phyloP scores from a whole-genome alignment of 768 basidiomycete species.

The Pholiota microspora region DNA sequence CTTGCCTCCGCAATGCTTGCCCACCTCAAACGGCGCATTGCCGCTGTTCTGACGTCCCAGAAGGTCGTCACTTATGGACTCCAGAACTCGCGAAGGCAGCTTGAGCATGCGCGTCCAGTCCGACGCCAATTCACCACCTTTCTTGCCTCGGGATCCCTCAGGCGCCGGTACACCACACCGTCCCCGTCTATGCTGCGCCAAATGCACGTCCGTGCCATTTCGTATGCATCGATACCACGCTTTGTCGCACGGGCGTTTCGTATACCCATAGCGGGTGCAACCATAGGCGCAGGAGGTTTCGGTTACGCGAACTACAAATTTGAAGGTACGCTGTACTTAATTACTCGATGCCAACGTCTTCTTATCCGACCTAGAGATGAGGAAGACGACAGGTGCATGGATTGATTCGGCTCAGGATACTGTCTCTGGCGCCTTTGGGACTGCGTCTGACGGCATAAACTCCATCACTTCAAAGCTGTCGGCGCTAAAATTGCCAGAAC shows the following conservation, averaged over 20 bases:
- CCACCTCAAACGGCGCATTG: constrained; percentile 37
- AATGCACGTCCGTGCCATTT: constrained; percentile 72
- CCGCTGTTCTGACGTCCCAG: constrained; percentile 28
- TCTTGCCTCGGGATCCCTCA: constrained; percentile 50
- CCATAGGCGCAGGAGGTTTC: constrained; percentile 86
- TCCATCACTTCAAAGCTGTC: constrained; percentile 58
- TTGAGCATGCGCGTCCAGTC: constrained; percentile 35
- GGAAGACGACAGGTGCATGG: constrained; percentile 67
- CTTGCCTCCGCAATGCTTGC: constrained; percentile 38
- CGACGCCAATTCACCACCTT: constrained; percentile 61
- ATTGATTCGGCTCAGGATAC: constrained; percentile 63
- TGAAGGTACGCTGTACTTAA: constrained; percentile 60
- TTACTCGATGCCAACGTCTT: background rate
- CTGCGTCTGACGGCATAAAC: constrained; percentile 69
- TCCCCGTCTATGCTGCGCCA: constrained; percentile 50
- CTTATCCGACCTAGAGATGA: constrained; percentile 51
- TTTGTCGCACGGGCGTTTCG: constrained; percentile 86
- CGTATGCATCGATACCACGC: constrained; percentile 86
- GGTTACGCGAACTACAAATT: constrained; percentile 97
- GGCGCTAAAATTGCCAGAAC: constrained; percentile 56
- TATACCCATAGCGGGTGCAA: constrained; percentile 85
- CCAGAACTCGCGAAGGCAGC: constrained; percentile 36
- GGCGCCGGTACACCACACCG: constrained; percentile 45
- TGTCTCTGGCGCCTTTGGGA: constrained; percentile 66
- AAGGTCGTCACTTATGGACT: constrained; percentile 57